Percentiles rank a stretch among this genome's conserved stretches.
phyloP scores from a whole-genome alignment of 805 yeast genomes.

The Grigorovia jiainica region DNA sequence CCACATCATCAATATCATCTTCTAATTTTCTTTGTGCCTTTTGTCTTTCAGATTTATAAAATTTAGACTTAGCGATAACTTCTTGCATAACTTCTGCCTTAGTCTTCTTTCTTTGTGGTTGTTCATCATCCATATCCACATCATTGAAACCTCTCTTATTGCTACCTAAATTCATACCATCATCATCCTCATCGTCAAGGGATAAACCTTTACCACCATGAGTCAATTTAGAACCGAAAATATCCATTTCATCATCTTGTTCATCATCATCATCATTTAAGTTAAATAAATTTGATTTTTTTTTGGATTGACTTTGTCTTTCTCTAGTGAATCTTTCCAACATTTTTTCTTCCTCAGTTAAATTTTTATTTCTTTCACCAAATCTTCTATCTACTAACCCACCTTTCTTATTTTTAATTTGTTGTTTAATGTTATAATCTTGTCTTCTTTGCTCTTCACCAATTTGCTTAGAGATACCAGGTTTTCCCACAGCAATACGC shows the following conservation, averaged over 20 bases:
- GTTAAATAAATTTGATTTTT: slow-evolving; percentile 54
- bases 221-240: slow-evolving; percentile 43
- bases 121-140: slow-evolving; percentile 30
- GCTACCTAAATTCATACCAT: slow-evolving; percentile 21
- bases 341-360: slow-evolving; percentile 90
- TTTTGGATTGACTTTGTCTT: slow-evolving; percentile 52
- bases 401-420: slow-evolving; percentile 64
- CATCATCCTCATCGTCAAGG: slow-evolving; percentile 37
- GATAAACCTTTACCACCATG: slow-evolving; percentile 68
- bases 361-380: slow-evolving; percentile 67
- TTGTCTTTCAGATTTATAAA: slow-evolving; percentile 68
- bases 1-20: slow-evolving; percentile 55
- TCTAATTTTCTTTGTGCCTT: slow-evolving; percentile 49
- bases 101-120: slow-evolving; percentile 55
- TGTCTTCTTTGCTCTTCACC: slow-evolving; percentile 56
- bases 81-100: slow-evolving; percentile 83
- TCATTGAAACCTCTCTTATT: slow-evolving; percentile 25
- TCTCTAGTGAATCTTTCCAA: slow-evolving; percentile 89
- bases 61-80: slow-evolving; percentile 73
- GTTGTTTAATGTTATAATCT: slow-evolving; percentile 55
- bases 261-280: slow-evolving; percentile 57
- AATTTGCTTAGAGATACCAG: slow-evolving; percentile 57
- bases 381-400: slow-evolving; percentile 79
- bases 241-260: slow-evolving; percentile 34
- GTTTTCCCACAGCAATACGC: slow-evolving; percentile 52